phyloP scores from a whole-genome alignment of 805 yeast genomes.

The Wickerhamomyces kurtzmanii region DNA sequence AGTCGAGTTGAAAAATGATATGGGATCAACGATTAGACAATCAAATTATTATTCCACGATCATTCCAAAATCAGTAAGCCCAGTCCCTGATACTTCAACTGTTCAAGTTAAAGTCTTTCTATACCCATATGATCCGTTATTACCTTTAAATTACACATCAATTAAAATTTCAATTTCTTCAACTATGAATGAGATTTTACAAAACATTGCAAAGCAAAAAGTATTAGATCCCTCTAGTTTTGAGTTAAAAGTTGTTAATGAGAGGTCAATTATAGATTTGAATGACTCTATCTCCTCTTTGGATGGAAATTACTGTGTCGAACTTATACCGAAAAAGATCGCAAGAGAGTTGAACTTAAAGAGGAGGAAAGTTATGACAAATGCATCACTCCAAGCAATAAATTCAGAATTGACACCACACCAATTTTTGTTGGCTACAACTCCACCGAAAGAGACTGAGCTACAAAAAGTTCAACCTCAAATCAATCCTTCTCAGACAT shows the following conservation, averaged over 20 bases:
- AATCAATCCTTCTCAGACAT: background rate
- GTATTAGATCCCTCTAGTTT: conserved; percentile 25
- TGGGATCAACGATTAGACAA: conserved; percentile 15
- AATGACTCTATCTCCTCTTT: conserved; percentile 29
- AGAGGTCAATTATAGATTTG: conserved; percentile 21
- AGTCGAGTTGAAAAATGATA: conserved; percentile 2
- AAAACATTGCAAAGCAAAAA: conserved; percentile 23
- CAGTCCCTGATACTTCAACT: conserved; percentile 15
- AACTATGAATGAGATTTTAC: conserved; percentile 24
- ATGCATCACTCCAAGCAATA: conserved; percentile 16
- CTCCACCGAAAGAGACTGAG: conserved; percentile 1
- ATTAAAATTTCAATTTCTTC: conserved; percentile 23
- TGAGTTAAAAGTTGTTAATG: conserved; percentile 22
- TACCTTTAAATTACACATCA: conserved; percentile 17
- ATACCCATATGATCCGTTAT: conserved; percentile 23
- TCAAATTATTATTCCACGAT: conserved; percentile 26
- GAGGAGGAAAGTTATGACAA: conserved; percentile 15
- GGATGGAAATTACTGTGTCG: conserved; percentile 30
- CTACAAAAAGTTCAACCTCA: conserved; percentile 1
- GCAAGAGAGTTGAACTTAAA: conserved; percentile 25
- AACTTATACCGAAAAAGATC: conserved; percentile 30
- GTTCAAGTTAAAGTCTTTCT: conserved; percentile 21
- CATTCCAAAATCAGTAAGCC: conserved; percentile 14
- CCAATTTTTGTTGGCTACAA: conserved; percentile 7
- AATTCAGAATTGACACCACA: conserved; percentile 19